These are phyloP conservation scores for Gillenia trifoliata DNA, from an alignment of 306 rosid genomes.

Conservation along the genomic window DNA sequence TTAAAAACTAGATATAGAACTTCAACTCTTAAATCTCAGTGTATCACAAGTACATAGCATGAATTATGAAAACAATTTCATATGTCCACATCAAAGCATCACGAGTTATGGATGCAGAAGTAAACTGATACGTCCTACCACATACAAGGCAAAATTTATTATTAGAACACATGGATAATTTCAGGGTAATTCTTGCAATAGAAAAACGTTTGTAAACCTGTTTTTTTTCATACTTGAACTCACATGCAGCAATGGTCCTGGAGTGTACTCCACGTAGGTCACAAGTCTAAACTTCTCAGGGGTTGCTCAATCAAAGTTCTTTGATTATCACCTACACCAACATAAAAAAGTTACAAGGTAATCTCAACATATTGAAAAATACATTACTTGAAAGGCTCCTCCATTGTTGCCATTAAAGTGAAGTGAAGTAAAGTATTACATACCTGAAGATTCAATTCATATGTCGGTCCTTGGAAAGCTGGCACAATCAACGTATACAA, in stretches of 20 bases:
- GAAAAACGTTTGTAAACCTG: background rate
- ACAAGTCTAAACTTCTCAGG: slow-evolving; percentile 9
- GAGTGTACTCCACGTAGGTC: background rate
- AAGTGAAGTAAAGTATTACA: slow-evolving; percentile 6
- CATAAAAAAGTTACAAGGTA: slow-evolving; percentile 9
- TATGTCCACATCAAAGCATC: slow-evolving; percentile 9
- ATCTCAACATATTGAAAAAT: background rate
- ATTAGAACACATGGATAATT: background rate
- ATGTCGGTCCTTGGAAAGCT: slow-evolving; percentile 7
- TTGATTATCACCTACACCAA: slow-evolving; percentile 18
- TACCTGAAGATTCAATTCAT: slow-evolving; percentile 21
- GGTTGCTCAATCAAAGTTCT: background rate
- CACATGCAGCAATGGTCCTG: slow-evolving; percentile 1
- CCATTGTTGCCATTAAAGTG: slow-evolving; percentile 6
- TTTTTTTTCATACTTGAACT: background rate
- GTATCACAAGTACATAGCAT: slow-evolving; percentile 5
- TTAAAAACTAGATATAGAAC: background rate
- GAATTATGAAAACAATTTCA: background rate
- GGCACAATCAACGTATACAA: slow-evolving; percentile 9
- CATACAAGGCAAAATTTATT: background rate
- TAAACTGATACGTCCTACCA: background rate
- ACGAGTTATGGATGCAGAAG: background rate
- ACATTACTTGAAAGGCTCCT: background rate
- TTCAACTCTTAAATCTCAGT: slow-evolving; percentile 9
- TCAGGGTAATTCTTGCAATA: background rate